These are phyloP conservation scores for Eucalyptus globulus DNA, from an alignment of 345 rosid genomes.

Conservation along the genomic window DNA sequence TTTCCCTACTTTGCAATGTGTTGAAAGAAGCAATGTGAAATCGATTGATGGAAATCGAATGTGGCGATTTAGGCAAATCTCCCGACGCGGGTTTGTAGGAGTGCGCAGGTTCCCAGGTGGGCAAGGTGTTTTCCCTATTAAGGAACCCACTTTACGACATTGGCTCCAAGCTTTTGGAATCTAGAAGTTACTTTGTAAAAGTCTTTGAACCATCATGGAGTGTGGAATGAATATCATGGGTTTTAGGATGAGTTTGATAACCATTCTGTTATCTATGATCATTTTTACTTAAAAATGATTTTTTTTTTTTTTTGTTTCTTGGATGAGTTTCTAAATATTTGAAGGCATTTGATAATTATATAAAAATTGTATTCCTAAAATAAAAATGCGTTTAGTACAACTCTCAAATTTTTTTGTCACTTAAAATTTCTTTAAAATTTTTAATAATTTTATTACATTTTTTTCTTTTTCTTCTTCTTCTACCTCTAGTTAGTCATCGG, in stretches of 20 bases:
- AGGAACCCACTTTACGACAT: not conserved
- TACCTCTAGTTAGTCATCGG: too few relatives aligned
- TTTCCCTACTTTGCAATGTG: not conserved
- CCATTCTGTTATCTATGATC: accelerated
- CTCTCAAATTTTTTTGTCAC: too few relatives aligned
- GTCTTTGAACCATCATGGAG: not conserved
- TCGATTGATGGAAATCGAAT: not conserved
- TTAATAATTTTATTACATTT: too few relatives aligned
- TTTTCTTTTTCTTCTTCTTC: too few relatives aligned
- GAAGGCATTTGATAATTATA: too few relatives aligned
- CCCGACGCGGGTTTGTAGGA: not conserved
- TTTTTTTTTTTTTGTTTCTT: too few relatives aligned
- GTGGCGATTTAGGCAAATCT: not conserved
- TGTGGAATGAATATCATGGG: not conserved
- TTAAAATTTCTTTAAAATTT: too few relatives aligned
- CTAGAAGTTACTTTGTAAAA: not conserved
- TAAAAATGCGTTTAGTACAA: too few relatives aligned
- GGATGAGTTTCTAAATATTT: too few relatives aligned
- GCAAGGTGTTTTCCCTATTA: not conserved
- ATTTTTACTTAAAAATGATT: too few relatives aligned
- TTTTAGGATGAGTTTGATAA: not conserved
- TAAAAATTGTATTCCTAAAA: accelerated
- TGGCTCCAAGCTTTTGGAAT: not conserved
- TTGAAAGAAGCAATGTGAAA: not conserved
- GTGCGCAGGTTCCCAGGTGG: not conserved